phyloP scores from a whole-genome alignment of 106 monocot species.

The Allium sativum region DNA sequence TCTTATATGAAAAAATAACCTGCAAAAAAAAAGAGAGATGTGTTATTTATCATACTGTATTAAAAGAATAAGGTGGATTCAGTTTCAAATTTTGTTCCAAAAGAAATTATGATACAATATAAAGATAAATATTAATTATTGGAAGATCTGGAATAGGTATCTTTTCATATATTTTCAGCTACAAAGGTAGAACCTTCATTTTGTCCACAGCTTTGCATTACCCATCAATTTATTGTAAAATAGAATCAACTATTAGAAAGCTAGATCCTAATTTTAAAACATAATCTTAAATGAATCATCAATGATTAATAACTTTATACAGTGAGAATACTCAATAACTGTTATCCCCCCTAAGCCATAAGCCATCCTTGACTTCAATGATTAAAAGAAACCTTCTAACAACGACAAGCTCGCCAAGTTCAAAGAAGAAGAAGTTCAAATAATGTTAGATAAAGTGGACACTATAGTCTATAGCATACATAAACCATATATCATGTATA shows the following conservation, averaged over 20 bases:
- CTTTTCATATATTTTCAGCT: constrained; percentile 84
- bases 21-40: constrained; percentile 21
- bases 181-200: constrained; percentile 31
- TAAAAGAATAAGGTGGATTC: not conserved
- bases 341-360: no score
- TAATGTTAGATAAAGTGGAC: no score
- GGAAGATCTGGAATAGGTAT: constrained; percentile 97
- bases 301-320: no score
- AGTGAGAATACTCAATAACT: no score
- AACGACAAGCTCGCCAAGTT: no score
- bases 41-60: not conserved
- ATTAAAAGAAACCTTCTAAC: no score
- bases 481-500: no score
- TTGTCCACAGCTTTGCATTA: constrained; percentile 23
- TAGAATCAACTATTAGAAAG: constrained; percentile 92
- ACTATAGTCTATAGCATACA: no score
- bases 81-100: no score
- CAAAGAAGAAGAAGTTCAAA: no score
- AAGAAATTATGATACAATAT: not conserved
- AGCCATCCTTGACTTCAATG: no score
- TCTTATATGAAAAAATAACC: constrained; percentile 98
- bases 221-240: constrained; percentile 58
- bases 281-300: no score
- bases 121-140: constrained; percentile 23
- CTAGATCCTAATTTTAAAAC: constrained; percentile 61